phyloP scores from a whole-genome alignment of 495 filamentous ascomycete genomes.

The Podospora bellae-mahoneyi region DNA sequence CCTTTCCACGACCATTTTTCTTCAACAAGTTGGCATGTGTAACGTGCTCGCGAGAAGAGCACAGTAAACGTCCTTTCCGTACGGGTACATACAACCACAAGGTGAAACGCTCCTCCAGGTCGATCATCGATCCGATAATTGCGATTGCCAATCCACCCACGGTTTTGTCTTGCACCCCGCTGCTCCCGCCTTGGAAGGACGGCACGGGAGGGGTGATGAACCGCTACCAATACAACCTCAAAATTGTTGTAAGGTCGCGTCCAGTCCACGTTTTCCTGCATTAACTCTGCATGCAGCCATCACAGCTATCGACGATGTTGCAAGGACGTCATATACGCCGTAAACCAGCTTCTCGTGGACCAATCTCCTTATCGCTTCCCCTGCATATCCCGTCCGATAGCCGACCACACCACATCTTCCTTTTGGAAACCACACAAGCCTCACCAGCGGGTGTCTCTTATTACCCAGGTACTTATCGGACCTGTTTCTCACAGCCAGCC shows the following conservation, averaged over 20 bases:
- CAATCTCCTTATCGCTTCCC: slow-evolving; percentile 5
- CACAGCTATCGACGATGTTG: not conserved
- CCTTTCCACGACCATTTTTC: not conserved
- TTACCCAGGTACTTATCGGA: not conserved
- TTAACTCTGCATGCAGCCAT: not conserved
- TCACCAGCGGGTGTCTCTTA: not conserved
- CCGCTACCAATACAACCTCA: slow-evolving; percentile 1
- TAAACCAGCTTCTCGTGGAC: not conserved
- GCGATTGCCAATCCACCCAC: not conserved
- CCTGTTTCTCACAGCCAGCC: not conserved
- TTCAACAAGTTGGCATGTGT: not conserved
- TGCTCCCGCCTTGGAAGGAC: slow-evolving; percentile 1
- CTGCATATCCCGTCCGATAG: slow-evolving; percentile 11
- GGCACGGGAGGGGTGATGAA: not conserved
- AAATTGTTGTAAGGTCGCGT: not conserved
- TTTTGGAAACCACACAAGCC: not conserved
- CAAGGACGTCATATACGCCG: slow-evolving; percentile 13
- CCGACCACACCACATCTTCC: not conserved
- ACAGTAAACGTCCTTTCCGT: not conserved
- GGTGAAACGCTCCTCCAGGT: slow-evolving; percentile 1
- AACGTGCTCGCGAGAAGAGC: not conserved
- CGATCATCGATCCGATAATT: slow-evolving; percentile 1
- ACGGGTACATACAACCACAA: not conserved
- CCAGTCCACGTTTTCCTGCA: too few relatives aligned
- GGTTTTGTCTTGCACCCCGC: slow-evolving; percentile 2